These are phyloP conservation scores for Pyrenophora teres DNA, from an alignment of 2,329 filamentous ascomycete species.

Conservation along the genomic window DNA sequence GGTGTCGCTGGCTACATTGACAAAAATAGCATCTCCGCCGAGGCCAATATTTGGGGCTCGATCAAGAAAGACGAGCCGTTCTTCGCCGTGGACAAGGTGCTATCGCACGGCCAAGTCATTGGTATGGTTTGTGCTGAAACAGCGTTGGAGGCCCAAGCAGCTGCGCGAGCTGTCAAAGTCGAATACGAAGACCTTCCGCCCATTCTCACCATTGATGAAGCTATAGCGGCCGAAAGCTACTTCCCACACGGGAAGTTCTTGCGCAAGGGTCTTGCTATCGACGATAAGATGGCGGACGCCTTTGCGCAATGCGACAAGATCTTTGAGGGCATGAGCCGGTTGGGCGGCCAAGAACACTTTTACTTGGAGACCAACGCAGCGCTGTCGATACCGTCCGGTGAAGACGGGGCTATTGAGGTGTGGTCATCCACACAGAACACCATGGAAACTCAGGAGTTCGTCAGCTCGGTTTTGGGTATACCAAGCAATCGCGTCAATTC, in stretches of 20 bases:
- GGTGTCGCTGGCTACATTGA: slow-evolving; percentile 86
- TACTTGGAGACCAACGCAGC: slow-evolving; percentile 92
- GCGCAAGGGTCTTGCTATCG: slow-evolving; percentile 67
- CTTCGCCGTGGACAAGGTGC: slow-evolving; percentile 86
- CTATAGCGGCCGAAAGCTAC: slow-evolving; percentile 85
- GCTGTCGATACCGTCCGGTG: slow-evolving; percentile 80
- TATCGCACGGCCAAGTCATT: slow-evolving; percentile 86
- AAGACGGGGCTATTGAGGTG: slow-evolving; percentile 93
- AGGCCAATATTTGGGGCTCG: slow-evolving; percentile 90
- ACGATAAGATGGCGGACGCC: slow-evolving; percentile 65
- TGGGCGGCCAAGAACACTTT: slow-evolving; percentile 97
- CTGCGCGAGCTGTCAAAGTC: slow-evolving; percentile 79
- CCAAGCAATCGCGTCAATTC: slow-evolving; percentile 86
- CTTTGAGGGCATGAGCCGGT: slow-evolving; percentile 79
- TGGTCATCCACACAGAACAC: slow-evolving; percentile 56
- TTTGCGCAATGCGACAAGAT: slow-evolving; percentile 79
- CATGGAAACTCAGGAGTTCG: slow-evolving; percentile 61
- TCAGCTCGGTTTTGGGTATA: slow-evolving; percentile 80
- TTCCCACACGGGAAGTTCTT: slow-evolving; percentile 79
- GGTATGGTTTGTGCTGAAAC: slow-evolving; percentile 83
- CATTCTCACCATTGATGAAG: slow-evolving; percentile 91
- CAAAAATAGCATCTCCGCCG: slow-evolving; percentile 74
- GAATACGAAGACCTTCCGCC: slow-evolving; percentile 87
- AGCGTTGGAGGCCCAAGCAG: slow-evolving; percentile 75
- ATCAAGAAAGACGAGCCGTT: slow-evolving; percentile 82